Base-by-base conservation (phyloP, 164 flowering plant genomes). In the Aristolochia fimbriata region DNA sequence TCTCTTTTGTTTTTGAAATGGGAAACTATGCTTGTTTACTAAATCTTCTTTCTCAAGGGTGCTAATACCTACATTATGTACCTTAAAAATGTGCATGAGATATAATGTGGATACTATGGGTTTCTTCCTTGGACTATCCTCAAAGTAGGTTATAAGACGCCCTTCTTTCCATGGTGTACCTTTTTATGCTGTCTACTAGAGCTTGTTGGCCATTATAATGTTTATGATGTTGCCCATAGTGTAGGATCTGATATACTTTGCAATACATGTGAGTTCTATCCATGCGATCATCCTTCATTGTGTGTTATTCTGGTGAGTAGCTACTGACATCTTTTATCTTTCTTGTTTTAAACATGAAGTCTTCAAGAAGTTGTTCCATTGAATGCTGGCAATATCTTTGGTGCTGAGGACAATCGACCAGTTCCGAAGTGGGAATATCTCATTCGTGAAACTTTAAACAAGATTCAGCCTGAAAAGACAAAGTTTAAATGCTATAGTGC, bases 351-450 rank as follows among this genome's bases (percentile, higher is more conserved):
- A 62, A 4, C 60, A 55, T 68, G 49, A 81, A 94, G 99, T 51
- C 68, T 94, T 70, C 97, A 94, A 79, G 99, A 94, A 79, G 78
- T 94, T 60, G 90, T 94, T 58, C 99, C 99, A 22, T 66, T 94
- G 69, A 88, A 83, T 80, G 97, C 97, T 70, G 97, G 97, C 47
- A 94, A 88, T 58, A 75, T 94, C 19, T 84, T 91, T 73, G 97
- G 97, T 33, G 83, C 95, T 62, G 96, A 91, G 73, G 93, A 91
- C 69, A 81, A 51, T 62, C 86, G 90, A 24, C 95, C 96, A 45
- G 82, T 79, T 50, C 68, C 74, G 41, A 79, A 69, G 73, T 94
- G 99, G 99, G 97, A 94, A 71, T 59, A 70, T 59, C 69, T 91
- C 21, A 87, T 94, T 51, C 96, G 90, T 57, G 87, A 82, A 53